Conservation (phyloP, 2,329 filamentous ascomycete species). For the Tolypocladium cylindrosporum region DNA sequence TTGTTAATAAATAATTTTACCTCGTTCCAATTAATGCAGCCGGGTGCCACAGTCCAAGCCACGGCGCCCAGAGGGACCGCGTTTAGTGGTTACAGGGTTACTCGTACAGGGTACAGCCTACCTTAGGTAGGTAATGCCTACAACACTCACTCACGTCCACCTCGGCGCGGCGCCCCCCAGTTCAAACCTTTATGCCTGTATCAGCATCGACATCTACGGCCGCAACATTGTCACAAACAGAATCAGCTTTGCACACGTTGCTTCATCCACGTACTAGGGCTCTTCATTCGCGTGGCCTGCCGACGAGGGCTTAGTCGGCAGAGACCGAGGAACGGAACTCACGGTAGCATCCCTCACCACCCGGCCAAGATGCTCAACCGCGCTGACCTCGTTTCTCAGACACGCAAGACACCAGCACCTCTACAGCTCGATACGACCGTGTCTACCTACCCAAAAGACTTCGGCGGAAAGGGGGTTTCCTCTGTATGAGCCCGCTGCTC, state of each 20-base stretch:
- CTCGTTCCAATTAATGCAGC: neutral
- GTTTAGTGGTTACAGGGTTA: constrained; percentile 13
- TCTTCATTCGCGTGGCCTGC: neutral
- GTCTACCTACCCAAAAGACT: neutral
- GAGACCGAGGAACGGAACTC: neutral
- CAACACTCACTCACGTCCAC: neutral
- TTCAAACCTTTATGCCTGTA: neutral
- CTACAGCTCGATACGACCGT: neutral
- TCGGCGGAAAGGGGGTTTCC: neutral
- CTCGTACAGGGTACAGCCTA: constrained; percentile 3
- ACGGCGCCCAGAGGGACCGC: constrained; percentile 5
- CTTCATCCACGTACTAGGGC: neutral
- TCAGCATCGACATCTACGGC: neutral
- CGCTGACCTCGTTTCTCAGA: neutral
- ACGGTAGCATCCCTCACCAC: neutral
- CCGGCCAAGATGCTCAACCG: no score
- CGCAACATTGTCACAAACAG: neutral
- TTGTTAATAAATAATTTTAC: neutral
- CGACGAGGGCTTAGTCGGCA: neutral
- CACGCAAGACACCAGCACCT: neutral
- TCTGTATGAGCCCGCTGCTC: neutral
- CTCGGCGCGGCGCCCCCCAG: neutral
- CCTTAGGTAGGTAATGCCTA: constrained; percentile 2
- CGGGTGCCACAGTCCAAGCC: neutral
- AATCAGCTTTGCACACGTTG: neutral